Conservation (phyloP, 495 filamentous ascomycete species). For the Aspergillus conjunctus region DNA sequence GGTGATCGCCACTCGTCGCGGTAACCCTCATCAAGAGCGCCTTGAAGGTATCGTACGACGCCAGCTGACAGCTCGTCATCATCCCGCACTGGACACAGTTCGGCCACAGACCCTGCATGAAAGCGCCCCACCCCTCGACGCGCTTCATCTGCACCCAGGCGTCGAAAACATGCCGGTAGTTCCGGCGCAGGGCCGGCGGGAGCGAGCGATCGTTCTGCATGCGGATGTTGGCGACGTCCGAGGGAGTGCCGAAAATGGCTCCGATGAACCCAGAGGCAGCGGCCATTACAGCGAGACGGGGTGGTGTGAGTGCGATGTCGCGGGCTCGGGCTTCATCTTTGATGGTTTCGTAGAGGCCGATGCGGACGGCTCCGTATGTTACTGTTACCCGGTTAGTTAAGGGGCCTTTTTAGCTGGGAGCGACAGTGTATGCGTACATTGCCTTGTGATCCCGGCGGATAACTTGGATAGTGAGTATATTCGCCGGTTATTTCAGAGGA, state of each 20-base stretch:
- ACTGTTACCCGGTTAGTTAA: constrained; percentile 19
- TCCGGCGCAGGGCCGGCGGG: constrained; percentile 62
- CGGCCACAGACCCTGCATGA: constrained; percentile 80
- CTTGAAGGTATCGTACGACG: constrained; percentile 85
- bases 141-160: constrained; percentile 77
- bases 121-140: constrained; percentile 63
- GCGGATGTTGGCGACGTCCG: constrained; percentile 87
- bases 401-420: not conserved
- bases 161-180: constrained; percentile 80
- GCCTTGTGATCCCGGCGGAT: constrained; percentile 33
- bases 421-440: constrained; percentile 19
- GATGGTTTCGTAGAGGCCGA: constrained; percentile 64
- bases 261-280: constrained; percentile 76
- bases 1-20: constrained; percentile 51
- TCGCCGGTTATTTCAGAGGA: too few species aligned
- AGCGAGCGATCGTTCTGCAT: constrained; percentile 91
- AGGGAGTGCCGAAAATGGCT: constrained; percentile 80
- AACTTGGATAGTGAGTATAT: too few species aligned
- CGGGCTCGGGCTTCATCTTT: constrained; percentile 62
- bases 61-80: constrained; percentile 84
- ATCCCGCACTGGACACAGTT: constrained; percentile 78
- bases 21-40: constrained; percentile 42
- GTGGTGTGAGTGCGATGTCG: constrained; percentile 52
- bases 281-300: constrained; percentile 69
- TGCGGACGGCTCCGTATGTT: constrained; percentile 46